Conservation (phyloP, 2,329 filamentous ascomycete species). For the Hawksworthiomyces lignivorus region DNA sequence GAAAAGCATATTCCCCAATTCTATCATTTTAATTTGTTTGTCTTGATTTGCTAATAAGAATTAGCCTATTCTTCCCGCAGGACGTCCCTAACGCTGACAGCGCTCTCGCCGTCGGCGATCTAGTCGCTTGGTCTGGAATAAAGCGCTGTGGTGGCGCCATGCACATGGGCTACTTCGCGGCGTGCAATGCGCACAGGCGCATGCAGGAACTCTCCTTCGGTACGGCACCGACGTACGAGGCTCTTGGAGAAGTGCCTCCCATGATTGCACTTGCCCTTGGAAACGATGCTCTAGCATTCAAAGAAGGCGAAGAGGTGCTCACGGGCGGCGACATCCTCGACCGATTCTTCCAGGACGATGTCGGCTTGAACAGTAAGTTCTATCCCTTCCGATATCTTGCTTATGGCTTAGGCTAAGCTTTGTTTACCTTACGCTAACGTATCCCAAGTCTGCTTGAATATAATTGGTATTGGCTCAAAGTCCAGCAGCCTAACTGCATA, state of each 20-base stretch:
- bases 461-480: conserved; percentile 3
- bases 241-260: conserved; percentile 47
- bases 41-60: conserved; percentile 6
- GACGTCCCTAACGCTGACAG: conserved; percentile 46
- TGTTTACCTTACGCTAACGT: neutral
- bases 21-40: neutral
- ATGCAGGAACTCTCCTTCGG: conserved; percentile 39
- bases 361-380: conserved; percentile 55
- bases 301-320: conserved; percentile 46
- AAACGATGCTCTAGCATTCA: conserved; percentile 59
- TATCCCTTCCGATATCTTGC: neutral
- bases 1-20: too few relatives aligned
- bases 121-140: conserved; percentile 66
- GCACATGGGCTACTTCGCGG: conserved; percentile 61
- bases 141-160: conserved; percentile 73
- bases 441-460: conserved; percentile 7
- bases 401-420: too few relatives aligned
- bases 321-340: conserved; percentile 56
- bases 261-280: conserved; percentile 68
- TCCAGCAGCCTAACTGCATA: neutral
- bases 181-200: conserved; percentile 58
- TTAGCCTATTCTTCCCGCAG: conserved; percentile 46
- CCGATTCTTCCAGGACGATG: conserved; percentile 59
- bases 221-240: conserved; percentile 35
- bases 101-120: conserved; percentile 66